Base-by-base conservation (phyloP, 352 stramenopile species). In the Globisporangium yorkense region DNA sequence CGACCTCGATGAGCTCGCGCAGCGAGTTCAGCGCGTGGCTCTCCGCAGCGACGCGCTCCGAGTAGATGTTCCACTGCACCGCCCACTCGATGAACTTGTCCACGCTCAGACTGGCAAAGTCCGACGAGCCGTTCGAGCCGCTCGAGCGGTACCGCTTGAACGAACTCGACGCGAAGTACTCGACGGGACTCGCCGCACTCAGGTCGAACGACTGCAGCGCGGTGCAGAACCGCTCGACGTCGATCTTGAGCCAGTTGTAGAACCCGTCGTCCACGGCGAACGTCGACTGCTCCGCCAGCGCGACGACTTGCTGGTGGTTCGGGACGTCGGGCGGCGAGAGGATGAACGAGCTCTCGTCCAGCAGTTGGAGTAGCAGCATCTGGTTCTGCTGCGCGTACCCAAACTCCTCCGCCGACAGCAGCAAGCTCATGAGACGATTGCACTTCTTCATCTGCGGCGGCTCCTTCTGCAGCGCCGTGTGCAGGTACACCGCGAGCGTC, bases 1-100 rank as follows among this genome's bases (percentile, higher is more conserved):
- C 72, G 15, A 94, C 75, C 57, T 94, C 82, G 44, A 85, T 74
- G 31, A 94, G 67, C 60, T 92, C 80, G 9, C 80, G 77, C 13
- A 90, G 68, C 33, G 82, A 89, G 61, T 89, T 89, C 8, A 94
- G 61, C 37, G 80, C 74, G 20, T 92, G 82, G 44, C 80, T 92
- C 59, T 92, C 82, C 10, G 83, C 84, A 8, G 80, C 80, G 54
- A 94, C 78, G 21, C 80, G 77, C 51, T 94, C 84, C 33, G 84
- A 94, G 61, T 90, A 94, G 29, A 86, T 67, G 54, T 94, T 94
- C 84, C 84, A 94, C 45, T 87, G 71, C 29, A 92, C 74, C 8
- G 84, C 80, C 84, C 84, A 94, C 57, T 87, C 73, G 31, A 94
- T 59, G 51, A 91, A 75, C 48, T 69, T 54, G 35, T 87, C 65